Conservation (phyloP, 2,329 filamentous ascomycete genomes). For the Colletotrichum graminicola region DNA sequence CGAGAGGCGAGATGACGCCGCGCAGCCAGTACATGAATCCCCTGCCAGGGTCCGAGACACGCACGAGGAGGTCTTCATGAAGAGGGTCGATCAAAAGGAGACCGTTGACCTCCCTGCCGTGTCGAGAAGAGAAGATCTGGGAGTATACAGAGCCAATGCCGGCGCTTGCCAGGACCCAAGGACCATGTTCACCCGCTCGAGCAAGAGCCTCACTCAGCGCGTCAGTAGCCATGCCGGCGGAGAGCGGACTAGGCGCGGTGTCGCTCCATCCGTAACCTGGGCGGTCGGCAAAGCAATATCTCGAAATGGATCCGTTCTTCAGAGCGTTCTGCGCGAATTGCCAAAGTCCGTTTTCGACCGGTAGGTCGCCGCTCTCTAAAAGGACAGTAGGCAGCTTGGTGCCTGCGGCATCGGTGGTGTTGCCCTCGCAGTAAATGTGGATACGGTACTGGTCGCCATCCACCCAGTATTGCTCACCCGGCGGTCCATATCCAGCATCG, state of each 20-base stretch:
- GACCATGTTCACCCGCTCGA: slow-evolving; percentile 83
- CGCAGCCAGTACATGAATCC: slow-evolving; percentile 90
- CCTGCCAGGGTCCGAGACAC: slow-evolving; percentile 73
- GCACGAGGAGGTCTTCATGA: slow-evolving; percentile 85
- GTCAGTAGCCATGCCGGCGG: slow-evolving; percentile 92
- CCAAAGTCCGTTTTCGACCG: slow-evolving; percentile 84
- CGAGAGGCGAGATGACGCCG: slow-evolving; percentile 88
- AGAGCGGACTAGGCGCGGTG: slow-evolving; percentile 92
- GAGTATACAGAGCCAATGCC: slow-evolving; percentile 91
- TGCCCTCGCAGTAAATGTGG: slow-evolving; percentile 88
- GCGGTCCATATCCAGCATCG: slow-evolving; percentile 79
- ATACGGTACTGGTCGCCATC: slow-evolving; percentile 88
- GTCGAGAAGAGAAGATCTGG: slow-evolving; percentile 89
- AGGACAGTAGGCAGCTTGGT: slow-evolving; percentile 81
- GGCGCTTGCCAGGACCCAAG: slow-evolving; percentile 89
- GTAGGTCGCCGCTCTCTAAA: slow-evolving; percentile 84
- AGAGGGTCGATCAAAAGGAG: slow-evolving; percentile 88
- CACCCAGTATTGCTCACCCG: slow-evolving; percentile 83
- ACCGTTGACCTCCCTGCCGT: slow-evolving; percentile 79
- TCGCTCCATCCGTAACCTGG: slow-evolving; percentile 90
- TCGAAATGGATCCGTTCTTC: slow-evolving; percentile 82
- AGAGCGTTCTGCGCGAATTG: slow-evolving; percentile 82
- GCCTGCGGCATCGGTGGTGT: slow-evolving; percentile 68
- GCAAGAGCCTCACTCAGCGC: slow-evolving; percentile 88
- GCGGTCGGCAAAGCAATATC: slow-evolving; percentile 96